Evolutionary conservation across 2,329 filamentous ascomycete genomes (phyloP), one percentile per base, ranked within the genome.

Genomic region (Ramichloridium luteum): DNA sequence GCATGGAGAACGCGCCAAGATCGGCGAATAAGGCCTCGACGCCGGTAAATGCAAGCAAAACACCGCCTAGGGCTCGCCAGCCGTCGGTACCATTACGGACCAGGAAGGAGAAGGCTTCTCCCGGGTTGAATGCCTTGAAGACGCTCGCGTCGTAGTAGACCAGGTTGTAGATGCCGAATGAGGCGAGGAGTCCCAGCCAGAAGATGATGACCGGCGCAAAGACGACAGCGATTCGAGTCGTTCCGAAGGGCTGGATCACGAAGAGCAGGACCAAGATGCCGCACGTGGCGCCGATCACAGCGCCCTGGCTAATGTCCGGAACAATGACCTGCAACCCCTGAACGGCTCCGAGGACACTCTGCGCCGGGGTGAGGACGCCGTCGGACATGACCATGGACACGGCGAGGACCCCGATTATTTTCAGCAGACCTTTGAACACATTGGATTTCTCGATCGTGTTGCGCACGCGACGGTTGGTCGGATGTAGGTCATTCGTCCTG

Each of bases 1-100:
- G 61, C 36, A 41, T 49, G 32, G 34, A 39, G 53, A 86, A 86
- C 13, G 80, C 80, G 18, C 80, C 80, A 5, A 86, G 62, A 45
- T 86, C 80, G 2, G 80, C 80, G 48, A 84, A 86, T 1, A 86
- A 62, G 1, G 80, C 78, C 51, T 85, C 80, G n/a, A 81, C 77
- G 26, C 76, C 80, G 2, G 80, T 85, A 46, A 86, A 85, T 3
- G 75, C 70, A 6, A 86, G 67, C 2, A 86, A 55, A 13, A 85
- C 70, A 4, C 80, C 80, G 16, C 49, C 77, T 2, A 82, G 62
- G 36, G 67, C 70, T 36, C 61, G 62, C 76, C 77, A 81, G 1
- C 72, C 76, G 4, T 68, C 60, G 3, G 67, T 61, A 32, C 65
- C 64, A 45, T 77, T 73, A 10, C 70, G 62, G 13, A 69, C 53